Base-by-base conservation (phyloP, 306 rosid species). In the Neltuma alba region DNA sequence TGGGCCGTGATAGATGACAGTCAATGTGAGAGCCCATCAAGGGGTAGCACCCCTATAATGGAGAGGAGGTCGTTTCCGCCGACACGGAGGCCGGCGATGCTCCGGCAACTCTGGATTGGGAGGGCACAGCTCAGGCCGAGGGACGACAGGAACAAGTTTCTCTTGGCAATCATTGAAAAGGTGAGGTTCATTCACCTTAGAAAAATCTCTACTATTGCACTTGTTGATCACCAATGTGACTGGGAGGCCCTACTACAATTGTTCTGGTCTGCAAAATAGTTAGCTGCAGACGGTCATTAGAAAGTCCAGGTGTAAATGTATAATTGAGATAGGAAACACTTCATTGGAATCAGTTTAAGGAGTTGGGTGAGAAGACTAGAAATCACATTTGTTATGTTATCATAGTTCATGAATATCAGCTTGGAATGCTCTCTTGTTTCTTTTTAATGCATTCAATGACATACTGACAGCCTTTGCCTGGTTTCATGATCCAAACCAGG, bases 51-150 rank as follows among this genome's bases (percentile, higher is more conserved):
- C 10, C 52, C 85, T 21, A 31, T 89, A 0, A 83, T 75, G 13
- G 98, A 92, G 79, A 84, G 89, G 69, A 83, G 90, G 79, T 89
- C 91, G 23, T 88, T 94, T 79, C 83, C 92, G 47, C 86, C 91
- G 3, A 64, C 74, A 2, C 87, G 91, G 79, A 85, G 86, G 79
- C 85, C 93, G 5, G 84, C 74, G 8, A 47, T 88, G 87, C 86
- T 88, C 64, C 85, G 91, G 80, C 82, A 84, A 57, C 57, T 88
- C 33, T 83, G 87, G 54, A 72, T 88, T 63, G 82, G 87, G 71
- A 84, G 83, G 74, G 48, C 79, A 40, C 87, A 79, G 54, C 82
- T 88, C 76, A 86, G 90, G 70, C 86, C 79, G 21, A 94, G 87
- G 70, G 90, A 90, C 65, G 8, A 84, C 21, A 83, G 90, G 71